Evolutionary conservation across 2,329 filamentous ascomycete genomes (phyloP), one percentile per base, ranked within the genome.

Genomic region (Reticulascus tulasneorum): DNA sequence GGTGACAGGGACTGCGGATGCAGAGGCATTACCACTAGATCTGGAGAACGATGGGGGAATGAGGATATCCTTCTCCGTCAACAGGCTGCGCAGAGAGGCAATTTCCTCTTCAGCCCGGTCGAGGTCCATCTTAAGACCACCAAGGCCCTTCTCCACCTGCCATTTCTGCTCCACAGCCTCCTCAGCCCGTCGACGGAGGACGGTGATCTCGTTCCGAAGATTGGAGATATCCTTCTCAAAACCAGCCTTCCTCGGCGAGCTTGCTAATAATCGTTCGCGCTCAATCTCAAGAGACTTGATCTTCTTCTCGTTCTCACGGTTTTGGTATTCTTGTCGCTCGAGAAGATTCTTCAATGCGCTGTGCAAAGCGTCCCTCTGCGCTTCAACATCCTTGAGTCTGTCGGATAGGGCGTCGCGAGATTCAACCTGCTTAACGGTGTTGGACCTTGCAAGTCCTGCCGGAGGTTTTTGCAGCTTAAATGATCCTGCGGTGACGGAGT

Each of bases 71-170:
- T 90, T 85, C 58, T 94, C 87, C 42, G 82, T 70, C 15, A 97
- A 73, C 18, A 97, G 69, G 21, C 70, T 76, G 27, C 87, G 81
- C 25, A 98, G 73, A n/a, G 86, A 86, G 25, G 78, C 71, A 20
- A 94, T 94, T 64, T 98, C 93, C 57, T 93, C 86, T 60, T 96
- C 88, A 18, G 93, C 90, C 44, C 90, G 86, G 60, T 97, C 93
- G 26, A 98, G 77, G 55, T 97, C 91, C 85, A 95, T 96, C 66
- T 95, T 94, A 38, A 97, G 67, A 37, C 90, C 88, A 34, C 79
- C 76, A 3, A 97, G 69, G 13, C 88, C 88, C 63, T 94, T 94
- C 63, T 96, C 91, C 44, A 90, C 91, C 56, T 94, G 85, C 83
- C 87, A 97, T 62, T 97, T 97, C 53, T 94, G 86, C 54, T 95